Percentiles rank a stretch among this genome's conserved stretches.
Conservation (phyloP, 345 rosid species). For the Angophora floribunda region DNA sequence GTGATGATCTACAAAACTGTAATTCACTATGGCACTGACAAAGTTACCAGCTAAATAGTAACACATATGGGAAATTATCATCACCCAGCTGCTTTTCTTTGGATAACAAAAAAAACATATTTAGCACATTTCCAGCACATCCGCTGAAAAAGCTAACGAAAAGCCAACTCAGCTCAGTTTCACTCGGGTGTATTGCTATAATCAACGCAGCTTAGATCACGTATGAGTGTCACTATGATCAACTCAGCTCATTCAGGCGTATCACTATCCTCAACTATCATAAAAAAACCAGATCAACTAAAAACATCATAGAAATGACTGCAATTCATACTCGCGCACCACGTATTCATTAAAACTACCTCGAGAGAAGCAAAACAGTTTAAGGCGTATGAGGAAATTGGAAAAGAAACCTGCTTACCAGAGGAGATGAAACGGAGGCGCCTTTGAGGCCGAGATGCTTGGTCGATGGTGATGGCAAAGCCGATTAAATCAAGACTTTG, state of each 20-base stretch:
- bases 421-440: slow-evolving; percentile 56
- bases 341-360: no score
- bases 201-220: background rate
- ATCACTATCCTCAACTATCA: no score
- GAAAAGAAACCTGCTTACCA: slow-evolving; percentile 41
- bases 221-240: no score
- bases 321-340: no score
- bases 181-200: background rate
- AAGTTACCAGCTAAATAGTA: background rate
- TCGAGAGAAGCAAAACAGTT: no score
- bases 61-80: background rate
- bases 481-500: slow-evolving; percentile 19
- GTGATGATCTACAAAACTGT: background rate
- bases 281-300: no score
- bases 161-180: background rate
- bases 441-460: slow-evolving; percentile 67
- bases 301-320: no score
- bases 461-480: slow-evolving; percentile 55
- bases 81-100: background rate
- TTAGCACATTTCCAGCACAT: background rate
- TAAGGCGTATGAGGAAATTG: no score
- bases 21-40: background rate
- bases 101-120: background rate
- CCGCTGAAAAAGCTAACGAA: background rate
- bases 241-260: background rate